phyloP scores from a whole-genome alignment of 345 rosid genomes.

The Bretschneidera sinensis region DNA sequence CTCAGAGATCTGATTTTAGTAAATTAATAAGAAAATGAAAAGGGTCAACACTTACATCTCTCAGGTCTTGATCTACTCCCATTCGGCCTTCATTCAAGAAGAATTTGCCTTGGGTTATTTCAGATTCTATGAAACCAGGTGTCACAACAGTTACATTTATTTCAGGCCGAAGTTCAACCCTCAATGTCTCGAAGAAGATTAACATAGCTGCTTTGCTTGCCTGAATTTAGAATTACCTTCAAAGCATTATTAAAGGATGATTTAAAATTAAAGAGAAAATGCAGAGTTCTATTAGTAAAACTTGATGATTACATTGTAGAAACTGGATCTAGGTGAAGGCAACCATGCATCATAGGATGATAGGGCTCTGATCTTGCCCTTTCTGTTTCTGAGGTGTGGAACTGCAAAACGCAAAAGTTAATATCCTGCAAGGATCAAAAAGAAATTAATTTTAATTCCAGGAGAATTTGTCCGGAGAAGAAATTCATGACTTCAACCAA shows the following conservation, averaged over 20 bases:
- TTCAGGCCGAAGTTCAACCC: conserved; percentile 46
- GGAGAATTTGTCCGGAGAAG: background rate
- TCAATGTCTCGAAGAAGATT: conserved; percentile 53
- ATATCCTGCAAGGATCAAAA: conserved; percentile 31
- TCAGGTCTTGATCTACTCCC: conserved; percentile 31
- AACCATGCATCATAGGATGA: conserved; percentile 46
- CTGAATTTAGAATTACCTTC: too few relatives aligned
- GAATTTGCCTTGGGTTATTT: conserved; percentile 40
- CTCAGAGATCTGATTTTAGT: too few relatives aligned
- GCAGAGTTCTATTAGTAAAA: background rate
- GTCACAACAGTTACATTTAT: conserved; percentile 49
- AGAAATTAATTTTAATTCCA: background rate
- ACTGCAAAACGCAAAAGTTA: conserved; percentile 60
- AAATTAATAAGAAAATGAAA: too few relatives aligned
- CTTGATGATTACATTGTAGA: conserved; percentile 40
- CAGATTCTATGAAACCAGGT: conserved; percentile 56
- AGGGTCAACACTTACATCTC: conserved; percentile 37
- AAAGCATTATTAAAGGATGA: too few relatives aligned
- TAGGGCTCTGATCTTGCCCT: conserved; percentile 52
- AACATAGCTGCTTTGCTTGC: conserved; percentile 65
- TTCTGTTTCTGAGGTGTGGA: conserved; percentile 46
- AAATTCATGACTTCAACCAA: too few relatives aligned
- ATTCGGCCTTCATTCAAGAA: conserved; percentile 30
- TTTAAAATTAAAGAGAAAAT: background rate
- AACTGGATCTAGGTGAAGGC: conserved; percentile 40